These are phyloP conservation scores for Neurospora sublineolata DNA, from an alignment of 495 filamentous ascomycete species.

Conservation along the genomic window DNA sequence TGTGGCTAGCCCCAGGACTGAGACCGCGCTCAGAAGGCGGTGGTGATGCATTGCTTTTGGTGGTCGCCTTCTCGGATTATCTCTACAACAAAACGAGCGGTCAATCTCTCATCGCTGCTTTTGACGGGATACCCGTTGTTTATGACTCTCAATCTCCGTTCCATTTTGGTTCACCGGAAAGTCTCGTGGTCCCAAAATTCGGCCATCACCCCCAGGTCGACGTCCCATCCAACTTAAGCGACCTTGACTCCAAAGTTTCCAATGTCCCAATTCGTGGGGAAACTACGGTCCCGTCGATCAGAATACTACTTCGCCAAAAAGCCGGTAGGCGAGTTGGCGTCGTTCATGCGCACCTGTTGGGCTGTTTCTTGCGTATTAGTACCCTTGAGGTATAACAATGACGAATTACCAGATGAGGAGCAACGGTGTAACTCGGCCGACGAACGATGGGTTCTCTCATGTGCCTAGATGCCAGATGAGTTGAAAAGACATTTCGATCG, in stretches of 20 bases:
- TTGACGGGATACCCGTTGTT: neutral
- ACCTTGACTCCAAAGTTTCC: neutral
- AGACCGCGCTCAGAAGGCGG: neutral
- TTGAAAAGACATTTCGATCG: neutral
- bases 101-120: neutral
- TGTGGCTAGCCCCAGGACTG: neutral
- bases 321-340: neutral
- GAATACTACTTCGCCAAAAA: neutral
- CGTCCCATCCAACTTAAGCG: neutral
- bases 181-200: neutral
- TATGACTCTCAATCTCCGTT: neutral
- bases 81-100: neutral
- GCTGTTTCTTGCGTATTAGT: neutral
- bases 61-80: neutral
- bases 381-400: neutral
- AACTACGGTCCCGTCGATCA: neutral
- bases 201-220: neutral
- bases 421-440: neutral
- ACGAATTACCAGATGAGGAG: neutral
- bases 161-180: neutral
- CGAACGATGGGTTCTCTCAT: neutral
- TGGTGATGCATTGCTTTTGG: neutral
- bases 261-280: neutral
- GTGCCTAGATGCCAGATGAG: neutral
- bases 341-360: neutral